Base-by-base conservation (phyloP, 768 basidiomycete genomes). In the Lactarius trivialis region DNA sequence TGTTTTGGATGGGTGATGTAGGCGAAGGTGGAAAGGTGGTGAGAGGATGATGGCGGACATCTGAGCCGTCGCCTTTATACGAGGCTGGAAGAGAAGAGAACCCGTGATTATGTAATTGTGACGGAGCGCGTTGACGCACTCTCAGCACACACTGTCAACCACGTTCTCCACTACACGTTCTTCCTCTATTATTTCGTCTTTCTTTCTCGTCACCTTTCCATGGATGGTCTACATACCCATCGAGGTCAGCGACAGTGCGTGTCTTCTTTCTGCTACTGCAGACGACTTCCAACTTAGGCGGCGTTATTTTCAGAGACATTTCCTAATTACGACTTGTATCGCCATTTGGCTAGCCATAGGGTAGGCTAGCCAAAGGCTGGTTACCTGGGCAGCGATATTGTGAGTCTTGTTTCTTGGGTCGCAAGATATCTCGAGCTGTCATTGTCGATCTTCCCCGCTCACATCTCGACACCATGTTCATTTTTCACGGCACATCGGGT, bases 141-240 rank as follows among this genome's bases (percentile, higher is more conserved):
- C 0, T 73, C 78, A 19, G 71, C 80, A 1, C 73, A 70, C 30
- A 51, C 67, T 19, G 62, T 59, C 11, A 67, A 60, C 61, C 68
- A 21, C 72, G 71, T 3, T 76, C 78, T 2, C 68, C 89, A 26
- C 76, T 71, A 76, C 11, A 96, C 98, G 71, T 98, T 96, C 75
- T 77, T 82, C 65, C 67, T 87, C 43, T 98, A 98, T 73, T 85
- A 78, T 64, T 64, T 84, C 33, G 77, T 86, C 2, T 82, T 85
- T 15, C 70, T 77, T 85, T 15, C 70, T 77, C 15, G 55, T 86
- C 24, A 85, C 81, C 7, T 73, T 98, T 33, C 86, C 89, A 3
- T 67, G 84, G 57, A 89, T 98, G 88, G 75, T 81, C 5, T 91
- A 85, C 82, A 77, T 88, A 65, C 90, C 92, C 0, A 77, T 89